phyloP scores from a whole-genome alignment of 2,329 filamentous ascomycete genomes.

The Talaromyces atroroseus region DNA sequence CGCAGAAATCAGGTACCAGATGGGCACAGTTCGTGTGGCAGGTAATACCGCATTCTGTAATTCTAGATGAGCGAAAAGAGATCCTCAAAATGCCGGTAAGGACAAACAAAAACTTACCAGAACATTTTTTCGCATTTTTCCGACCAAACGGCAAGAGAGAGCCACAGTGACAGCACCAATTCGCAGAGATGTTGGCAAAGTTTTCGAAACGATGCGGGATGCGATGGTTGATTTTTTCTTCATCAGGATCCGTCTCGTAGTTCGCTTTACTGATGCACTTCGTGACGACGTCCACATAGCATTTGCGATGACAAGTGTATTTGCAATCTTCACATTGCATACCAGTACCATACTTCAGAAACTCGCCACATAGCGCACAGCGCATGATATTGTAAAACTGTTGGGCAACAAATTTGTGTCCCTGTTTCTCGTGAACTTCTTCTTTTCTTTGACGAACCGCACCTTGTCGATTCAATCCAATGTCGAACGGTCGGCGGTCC shows the following conservation, averaged over 20 bases:
- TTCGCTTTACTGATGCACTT: conserved; percentile 99
- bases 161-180: conserved; percentile 99
- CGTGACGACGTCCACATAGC: conserved; percentile 91
- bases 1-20: conserved; percentile 95
- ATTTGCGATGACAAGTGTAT: conserved; percentile 98
- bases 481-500: conserved; percentile 74
- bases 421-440: conserved; percentile 96
- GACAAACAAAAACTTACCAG: conserved; percentile 49
- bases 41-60: conserved; percentile 78
- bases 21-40: conserved; percentile 89
- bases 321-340: conserved; percentile 99
- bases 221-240: conserved; percentile 99
- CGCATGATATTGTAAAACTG: conserved; percentile 99
- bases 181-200: conserved; percentile 96
- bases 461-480: conserved; percentile 88
- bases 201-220: conserved; percentile 95
- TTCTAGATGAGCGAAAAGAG: conserved; percentile 6
- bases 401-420: conserved; percentile 97
- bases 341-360: conserved; percentile 95
- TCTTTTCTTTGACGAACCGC: conserved; percentile 97
- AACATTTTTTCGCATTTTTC: conserved; percentile 90
- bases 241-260: conserved; percentile 94
- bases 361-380: conserved; percentile 93
- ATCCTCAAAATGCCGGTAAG: neutral
- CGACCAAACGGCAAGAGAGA: conserved; percentile 92